Percentiles rank a stretch among this genome's conserved stretches.
phyloP scores from a whole-genome alignment of 2,329 filamentous ascomycete genomes.

The Penicillium sp. region DNA sequence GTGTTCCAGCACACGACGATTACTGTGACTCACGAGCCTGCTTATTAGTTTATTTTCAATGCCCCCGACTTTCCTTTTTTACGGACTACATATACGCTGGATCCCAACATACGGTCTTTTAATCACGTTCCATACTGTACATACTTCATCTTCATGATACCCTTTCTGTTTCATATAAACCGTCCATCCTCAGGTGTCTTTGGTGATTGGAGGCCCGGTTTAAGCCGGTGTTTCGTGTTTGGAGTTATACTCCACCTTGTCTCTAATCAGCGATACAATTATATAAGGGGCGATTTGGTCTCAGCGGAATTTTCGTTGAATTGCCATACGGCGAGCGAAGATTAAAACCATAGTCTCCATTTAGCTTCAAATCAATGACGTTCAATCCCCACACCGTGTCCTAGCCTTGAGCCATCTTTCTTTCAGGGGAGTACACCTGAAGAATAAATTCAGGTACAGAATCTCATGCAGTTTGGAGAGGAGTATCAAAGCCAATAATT shows the following conservation, averaged over 20 bases:
- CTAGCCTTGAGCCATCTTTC: no score
- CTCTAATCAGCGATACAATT: background rate
- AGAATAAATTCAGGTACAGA: no score
- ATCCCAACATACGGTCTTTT: background rate
- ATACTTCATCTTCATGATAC: background rate
- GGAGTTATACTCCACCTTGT: background rate
- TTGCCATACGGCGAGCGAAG: background rate
- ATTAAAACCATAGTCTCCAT: no score
- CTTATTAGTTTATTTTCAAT: conserved; percentile 1
- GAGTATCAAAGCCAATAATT: no score
- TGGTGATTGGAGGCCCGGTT: background rate
- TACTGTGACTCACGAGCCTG: conserved; percentile 14
- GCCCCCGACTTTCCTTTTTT: background rate
- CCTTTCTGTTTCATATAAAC: background rate
- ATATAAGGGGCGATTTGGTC: background rate
- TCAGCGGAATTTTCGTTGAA: background rate
- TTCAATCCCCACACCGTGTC: no score
- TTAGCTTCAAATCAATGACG: no score
- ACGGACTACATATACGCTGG: background rate
- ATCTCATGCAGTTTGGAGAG: no score
- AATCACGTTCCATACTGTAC: background rate
- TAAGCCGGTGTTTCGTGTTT: background rate
- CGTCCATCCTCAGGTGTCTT: background rate
- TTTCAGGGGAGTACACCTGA: no score
- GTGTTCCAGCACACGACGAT: conserved; percentile 18